These are phyloP conservation scores for Bothriochloa decipiens DNA, from an alignment of 176 grass and related monocot species.

Conservation along the genomic window DNA sequence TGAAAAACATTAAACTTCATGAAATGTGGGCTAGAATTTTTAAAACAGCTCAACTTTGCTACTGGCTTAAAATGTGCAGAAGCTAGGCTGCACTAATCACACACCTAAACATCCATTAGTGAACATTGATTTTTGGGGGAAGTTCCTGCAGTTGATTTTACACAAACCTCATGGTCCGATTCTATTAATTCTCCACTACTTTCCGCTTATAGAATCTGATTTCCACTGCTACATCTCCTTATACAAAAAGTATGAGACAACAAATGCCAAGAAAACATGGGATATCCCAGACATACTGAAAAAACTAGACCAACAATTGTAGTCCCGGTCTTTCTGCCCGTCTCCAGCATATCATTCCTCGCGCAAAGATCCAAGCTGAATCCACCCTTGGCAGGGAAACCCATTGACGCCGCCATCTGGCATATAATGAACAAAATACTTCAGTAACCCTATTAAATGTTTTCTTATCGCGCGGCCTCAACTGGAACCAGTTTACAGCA, in stretches of 20 bases:
- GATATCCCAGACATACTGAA: slow-evolving; percentile 28
- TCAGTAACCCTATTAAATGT: neutral
- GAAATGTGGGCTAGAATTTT: neutral
- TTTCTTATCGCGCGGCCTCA: neutral
- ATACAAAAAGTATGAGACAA: neutral
- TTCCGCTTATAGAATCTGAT: neutral
- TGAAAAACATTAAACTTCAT: too few species aligned
- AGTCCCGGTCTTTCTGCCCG: neutral
- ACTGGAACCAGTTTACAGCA: too few species aligned
- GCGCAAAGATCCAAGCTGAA: neutral
- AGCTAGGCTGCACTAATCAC: neutral
- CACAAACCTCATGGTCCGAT: neutral
- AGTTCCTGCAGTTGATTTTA: too few species aligned
- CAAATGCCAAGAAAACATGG: neutral
- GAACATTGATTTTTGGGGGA: neutral
- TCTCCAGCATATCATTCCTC: neutral
- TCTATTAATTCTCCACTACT: neutral
- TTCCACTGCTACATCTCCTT: too few species aligned
- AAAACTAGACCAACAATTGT: slow-evolving; percentile 46
- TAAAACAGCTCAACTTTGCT: neutral
- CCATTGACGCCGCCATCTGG: slow-evolving; percentile 49
- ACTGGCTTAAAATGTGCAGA: neutral
- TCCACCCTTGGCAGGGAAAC: neutral
- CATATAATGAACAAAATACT: neutral
- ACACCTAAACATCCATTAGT: neutral